phyloP scores from a whole-genome alignment of 2,329 filamentous ascomycete genomes.

The Diatrype stigma region DNA sequence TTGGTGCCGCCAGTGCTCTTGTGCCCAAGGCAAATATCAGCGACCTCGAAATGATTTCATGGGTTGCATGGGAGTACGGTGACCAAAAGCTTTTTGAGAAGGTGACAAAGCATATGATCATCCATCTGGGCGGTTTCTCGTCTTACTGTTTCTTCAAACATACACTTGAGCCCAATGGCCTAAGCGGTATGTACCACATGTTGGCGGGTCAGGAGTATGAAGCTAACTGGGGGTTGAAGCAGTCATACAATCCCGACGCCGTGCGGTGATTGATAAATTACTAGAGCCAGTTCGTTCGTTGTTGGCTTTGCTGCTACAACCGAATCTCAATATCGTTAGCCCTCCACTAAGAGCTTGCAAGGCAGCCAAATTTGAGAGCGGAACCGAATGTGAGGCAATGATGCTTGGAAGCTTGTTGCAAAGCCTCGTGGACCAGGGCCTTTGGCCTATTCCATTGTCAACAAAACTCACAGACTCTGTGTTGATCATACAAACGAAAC shows the following conservation, averaged over 20 bases:
- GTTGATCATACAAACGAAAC: neutral
- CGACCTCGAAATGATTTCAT: neutral
- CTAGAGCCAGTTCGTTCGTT: neutral
- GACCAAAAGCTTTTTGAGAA: neutral
- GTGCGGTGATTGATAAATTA: neutral
- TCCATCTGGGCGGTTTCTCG: too few relatives aligned
- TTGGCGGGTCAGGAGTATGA: neutral
- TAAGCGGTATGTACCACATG: neutral
- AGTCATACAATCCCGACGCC: neutral
- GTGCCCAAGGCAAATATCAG: neutral
- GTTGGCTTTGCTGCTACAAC: neutral
- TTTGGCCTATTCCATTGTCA: neutral
- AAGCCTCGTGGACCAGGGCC: neutral
- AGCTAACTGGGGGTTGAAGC: too few relatives aligned
- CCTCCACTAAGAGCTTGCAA: too few relatives aligned
- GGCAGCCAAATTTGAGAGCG: too few relatives aligned
- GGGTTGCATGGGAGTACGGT: neutral
- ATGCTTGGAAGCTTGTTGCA: neutral
- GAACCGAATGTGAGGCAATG: neutral
- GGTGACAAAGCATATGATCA: neutral
- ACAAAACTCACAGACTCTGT: neutral
- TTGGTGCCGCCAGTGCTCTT: neutral
- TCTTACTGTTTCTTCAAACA: neutral
- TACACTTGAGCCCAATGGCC: neutral
- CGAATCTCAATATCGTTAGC: neutral